Evolutionary conservation across 352 stramenopile species (phyloP).

Genomic region (Pythium brachiatum): DNA sequence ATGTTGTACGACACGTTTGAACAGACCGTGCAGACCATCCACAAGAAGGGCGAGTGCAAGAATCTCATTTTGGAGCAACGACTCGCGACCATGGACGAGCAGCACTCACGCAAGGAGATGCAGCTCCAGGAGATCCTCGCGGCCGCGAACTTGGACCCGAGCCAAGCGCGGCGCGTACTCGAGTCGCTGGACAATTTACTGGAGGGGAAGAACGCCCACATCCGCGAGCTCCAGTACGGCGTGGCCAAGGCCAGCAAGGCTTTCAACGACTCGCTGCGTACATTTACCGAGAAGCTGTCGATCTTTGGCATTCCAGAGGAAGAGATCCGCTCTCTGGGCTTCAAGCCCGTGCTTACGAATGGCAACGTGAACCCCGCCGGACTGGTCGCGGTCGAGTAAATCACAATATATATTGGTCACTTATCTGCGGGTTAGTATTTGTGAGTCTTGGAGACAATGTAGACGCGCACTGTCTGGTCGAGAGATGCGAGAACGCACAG

Average conservation of each 20-base stretch:
- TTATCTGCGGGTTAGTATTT: conserved; percentile 72
- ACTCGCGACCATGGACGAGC: conserved; percentile 64
- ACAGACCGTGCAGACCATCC: conserved; percentile 82
- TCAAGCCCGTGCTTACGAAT: conserved; percentile 54
- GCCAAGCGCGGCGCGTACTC: conserved; percentile 64
- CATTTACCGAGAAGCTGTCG: conserved; percentile 62
- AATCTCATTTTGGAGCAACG: conserved; percentile 89
- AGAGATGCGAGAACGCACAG: conserved; percentile 90
- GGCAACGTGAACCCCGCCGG: conserved; percentile 65
- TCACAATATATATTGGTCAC: conserved; percentile 5
- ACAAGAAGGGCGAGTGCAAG: conserved; percentile 90
- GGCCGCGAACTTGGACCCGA: conserved; percentile 68
- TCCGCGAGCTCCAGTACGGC: conserved; percentile 59
- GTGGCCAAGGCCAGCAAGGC: conserved; percentile 74
- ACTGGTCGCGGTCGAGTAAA: conserved; percentile 61
- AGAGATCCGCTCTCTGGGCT: conserved; percentile 61
- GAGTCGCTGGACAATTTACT: conserved; percentile 66
- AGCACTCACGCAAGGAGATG: conserved; percentile 70
- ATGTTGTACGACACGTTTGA: conserved; percentile 91
- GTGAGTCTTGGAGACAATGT: conserved; percentile 95
- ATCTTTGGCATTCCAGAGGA: conserved; percentile 74
- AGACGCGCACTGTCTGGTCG: conserved; percentile 94
- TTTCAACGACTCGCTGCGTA: conserved; percentile 77
- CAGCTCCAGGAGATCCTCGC: conserved; percentile 72
- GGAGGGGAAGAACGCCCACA: conserved; percentile 53